A percentile compares a stretch with the other conserved stretches of the same genome.
These are phyloP conservation scores for Citrullus amarus DNA, from an alignment of 306 rosid species.

Conservation along the genomic window DNA sequence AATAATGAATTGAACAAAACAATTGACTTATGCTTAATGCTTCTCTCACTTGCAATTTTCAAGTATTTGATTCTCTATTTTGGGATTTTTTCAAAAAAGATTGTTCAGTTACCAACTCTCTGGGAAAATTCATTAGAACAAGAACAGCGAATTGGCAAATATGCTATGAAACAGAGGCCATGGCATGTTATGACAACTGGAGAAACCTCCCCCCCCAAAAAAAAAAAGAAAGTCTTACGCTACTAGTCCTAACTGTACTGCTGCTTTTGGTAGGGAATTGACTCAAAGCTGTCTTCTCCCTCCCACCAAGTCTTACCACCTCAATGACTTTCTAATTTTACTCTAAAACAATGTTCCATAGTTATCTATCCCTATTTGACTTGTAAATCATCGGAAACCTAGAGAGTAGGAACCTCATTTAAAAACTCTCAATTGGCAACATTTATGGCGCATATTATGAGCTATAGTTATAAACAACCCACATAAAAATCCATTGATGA, in stretches of 20 bases:
- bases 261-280: neutral
- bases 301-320: neutral
- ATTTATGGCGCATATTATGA: constrained; percentile 8
- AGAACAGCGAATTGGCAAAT: neutral
- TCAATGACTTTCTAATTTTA: neutral
- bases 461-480: neutral
- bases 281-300: neutral
- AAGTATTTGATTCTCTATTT: neutral
- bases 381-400: neutral
- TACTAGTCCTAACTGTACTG: neutral
- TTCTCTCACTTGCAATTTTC: neutral
- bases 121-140: neutral
- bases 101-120: neutral
- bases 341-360: neutral
- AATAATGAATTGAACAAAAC: neutral
- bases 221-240: neutral
- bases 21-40: neutral
- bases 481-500: constrained; percentile 5
- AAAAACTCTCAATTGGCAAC: constrained; percentile 3
- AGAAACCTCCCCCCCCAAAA: neutral
- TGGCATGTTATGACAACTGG: neutral
- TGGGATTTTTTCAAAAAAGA: neutral
- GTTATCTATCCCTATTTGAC: neutral
- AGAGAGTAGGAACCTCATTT: neutral
- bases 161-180: neutral